Base-by-base conservation (phyloP, 2,329 filamentous ascomycete genomes). In the Arachnomyces sp. region DNA sequence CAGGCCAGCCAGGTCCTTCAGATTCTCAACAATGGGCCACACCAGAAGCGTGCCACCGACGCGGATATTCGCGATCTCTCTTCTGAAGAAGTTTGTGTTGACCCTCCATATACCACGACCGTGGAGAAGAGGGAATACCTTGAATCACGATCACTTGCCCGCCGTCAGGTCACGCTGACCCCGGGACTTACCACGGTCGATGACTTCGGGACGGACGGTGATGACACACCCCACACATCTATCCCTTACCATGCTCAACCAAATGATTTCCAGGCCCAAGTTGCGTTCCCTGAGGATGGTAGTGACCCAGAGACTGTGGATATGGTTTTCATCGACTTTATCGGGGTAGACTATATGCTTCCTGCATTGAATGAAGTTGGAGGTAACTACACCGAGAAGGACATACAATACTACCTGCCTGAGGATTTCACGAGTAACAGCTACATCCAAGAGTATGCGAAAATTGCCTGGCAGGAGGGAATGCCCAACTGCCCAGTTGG, bases 141-240 rank as follows among this genome's bases (percentile, higher is more conserved):
- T n/a, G 21, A 31, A 6, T 18, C 38, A 31, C 50, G 52, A 14
- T 44, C 48, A 18, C 44, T 58, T 21, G 42, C 43, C 16, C 52
- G 52, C 8, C 56, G 57, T n/a, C 55, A 54, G 34, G 47, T 46
- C 8, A 37, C 39, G 12, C 28, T 53, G 3, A 50, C 40, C 15
- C 43, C 52, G 3, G 58, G 58, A 4, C 59, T 60, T 39, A 48
- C 47, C 12, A 62, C 59, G 4, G 49, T 42, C 12, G 59, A 62
- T 35, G 58, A 62, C 44, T 57, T 62, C 38, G 59, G 59, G 15
- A 46, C 14, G 12, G 56, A 60, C 36, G 59, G 59, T 6, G 59
- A 62, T 39, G 59, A 62, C 36, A 60, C 55, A 18, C 43, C 50
- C 4, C 59, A 62, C 43, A 35, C 17, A 9, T 21, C 40, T 28